Evolutionary conservation across 2,329 filamentous ascomycete genomes (phyloP).

Genomic region (Knoxdaviesia proteae): DNA sequence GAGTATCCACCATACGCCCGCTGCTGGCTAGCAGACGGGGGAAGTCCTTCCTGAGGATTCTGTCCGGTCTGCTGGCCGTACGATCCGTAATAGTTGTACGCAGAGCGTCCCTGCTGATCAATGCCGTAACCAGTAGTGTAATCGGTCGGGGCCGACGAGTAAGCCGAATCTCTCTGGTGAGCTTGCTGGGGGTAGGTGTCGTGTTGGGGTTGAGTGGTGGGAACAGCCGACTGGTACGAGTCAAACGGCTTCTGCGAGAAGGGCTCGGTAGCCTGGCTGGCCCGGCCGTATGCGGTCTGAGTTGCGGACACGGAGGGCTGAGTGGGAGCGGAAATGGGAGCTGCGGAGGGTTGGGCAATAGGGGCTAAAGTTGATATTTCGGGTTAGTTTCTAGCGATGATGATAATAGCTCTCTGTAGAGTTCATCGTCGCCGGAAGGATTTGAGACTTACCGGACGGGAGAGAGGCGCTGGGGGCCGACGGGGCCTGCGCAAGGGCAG

Average conservation of each 20-base stretch:
- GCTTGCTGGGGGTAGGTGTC: too few relatives aligned
- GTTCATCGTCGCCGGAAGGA: too few relatives aligned
- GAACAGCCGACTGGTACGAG: conserved; percentile 1
- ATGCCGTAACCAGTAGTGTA: conserved; percentile 74
- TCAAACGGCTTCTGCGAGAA: conserved; percentile 58
- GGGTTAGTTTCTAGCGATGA: too few relatives aligned
- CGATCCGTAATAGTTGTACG: conserved; percentile 56
- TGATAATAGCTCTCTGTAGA: too few relatives aligned
- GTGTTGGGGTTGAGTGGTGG: too few relatives aligned
- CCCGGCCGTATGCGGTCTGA: too few relatives aligned
- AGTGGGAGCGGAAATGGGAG: too few relatives aligned
- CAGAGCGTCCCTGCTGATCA: conserved; percentile 48
- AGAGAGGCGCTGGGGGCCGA: conserved; percentile 5
- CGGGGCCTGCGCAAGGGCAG: conserved; percentile 9
- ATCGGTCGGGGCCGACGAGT: conserved; percentile 56
- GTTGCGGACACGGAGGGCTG: too few relatives aligned
- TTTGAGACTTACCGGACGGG: neutral
- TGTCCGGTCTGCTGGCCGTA: conserved; percentile 35
- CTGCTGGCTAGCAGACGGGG: conserved; percentile 10
- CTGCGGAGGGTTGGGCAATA: too few relatives aligned
- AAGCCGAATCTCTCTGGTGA: conserved; percentile 15
- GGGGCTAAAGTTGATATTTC: too few relatives aligned
- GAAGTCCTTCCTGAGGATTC: conserved; percentile 52
- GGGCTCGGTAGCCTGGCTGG: conserved; percentile 20
- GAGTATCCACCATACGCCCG: conserved; percentile 61